Percentiles rank a stretch among this genome's conserved stretches.
Evolutionary conservation across 2,329 filamentous ascomycete species (phyloP).

Genomic region (Truncatella angustata): DNA sequence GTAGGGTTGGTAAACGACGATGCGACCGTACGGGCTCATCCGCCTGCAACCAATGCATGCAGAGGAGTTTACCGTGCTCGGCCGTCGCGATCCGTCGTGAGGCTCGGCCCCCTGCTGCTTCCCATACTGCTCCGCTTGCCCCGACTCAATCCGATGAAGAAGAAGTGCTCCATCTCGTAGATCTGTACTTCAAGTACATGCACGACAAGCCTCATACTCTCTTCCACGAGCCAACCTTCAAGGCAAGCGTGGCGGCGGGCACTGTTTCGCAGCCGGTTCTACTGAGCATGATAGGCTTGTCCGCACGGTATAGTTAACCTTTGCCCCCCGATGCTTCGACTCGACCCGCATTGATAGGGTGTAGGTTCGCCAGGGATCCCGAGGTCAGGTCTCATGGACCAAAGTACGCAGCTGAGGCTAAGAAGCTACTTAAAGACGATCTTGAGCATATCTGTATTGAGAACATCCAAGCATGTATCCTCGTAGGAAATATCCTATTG

Average conservation of each 20-base stretch:
- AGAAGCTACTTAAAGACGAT: conserved; percentile 24
- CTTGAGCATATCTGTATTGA: conserved; percentile 31
- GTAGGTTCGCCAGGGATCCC: conserved; percentile 17
- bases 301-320: conserved; percentile 22
- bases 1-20: neutral
- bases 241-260: conserved; percentile 12
- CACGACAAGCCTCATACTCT: conserved; percentile 24
- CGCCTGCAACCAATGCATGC: conserved; percentile 1
- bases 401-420: conserved; percentile 17
- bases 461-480: conserved; percentile 31
- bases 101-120: neutral
- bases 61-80: neutral
- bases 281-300: conserved; percentile 20
- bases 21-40: neutral
- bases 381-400: conserved; percentile 14
- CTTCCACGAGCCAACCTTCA: conserved; percentile 24
- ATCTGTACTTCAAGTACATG: conserved; percentile 22
- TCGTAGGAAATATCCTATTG: conserved; percentile 30
- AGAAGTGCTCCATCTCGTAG: conserved; percentile 14
- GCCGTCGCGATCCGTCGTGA: neutral
- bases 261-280: conserved; percentile 17
- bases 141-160: neutral
- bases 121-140: neutral
- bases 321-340: too few relatives aligned
- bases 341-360: too few relatives aligned